Percentiles rank a stretch among this genome's conserved stretches.
Conservation (phyloP, 345 rosid species). For the Hibiscus tridactylites region DNA sequence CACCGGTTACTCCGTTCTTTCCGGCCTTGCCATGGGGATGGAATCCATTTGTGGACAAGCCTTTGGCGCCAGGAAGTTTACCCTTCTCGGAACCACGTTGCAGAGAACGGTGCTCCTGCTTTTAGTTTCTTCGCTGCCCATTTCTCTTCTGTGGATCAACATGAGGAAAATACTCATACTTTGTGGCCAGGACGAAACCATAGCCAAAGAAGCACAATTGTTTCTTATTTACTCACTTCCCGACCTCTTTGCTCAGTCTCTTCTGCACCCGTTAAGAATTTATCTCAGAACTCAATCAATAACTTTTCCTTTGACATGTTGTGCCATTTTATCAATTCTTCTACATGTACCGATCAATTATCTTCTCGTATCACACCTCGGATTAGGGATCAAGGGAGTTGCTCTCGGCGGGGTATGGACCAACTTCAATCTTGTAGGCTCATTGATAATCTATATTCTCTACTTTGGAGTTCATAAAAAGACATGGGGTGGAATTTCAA, state of each 20-base stretch:
- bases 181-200: slow-evolving; percentile 52
- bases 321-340: slow-evolving; percentile 52
- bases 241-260: slow-evolving; percentile 72
- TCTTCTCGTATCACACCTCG: slow-evolving; percentile 41
- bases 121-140: slow-evolving; percentile 50
- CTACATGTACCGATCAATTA: slow-evolving; percentile 60
- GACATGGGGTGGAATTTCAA: slow-evolving; percentile 51
- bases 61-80: slow-evolving; percentile 60
- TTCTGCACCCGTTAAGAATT: slow-evolving; percentile 76
- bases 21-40: slow-evolving; percentile 87
- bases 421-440: slow-evolving; percentile 54
- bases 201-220: slow-evolving; percentile 55
- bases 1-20: slow-evolving; percentile 78
- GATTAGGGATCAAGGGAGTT: slow-evolving; percentile 60
- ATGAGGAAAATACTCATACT: slow-evolving; percentile 49
- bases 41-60: slow-evolving; percentile 96
- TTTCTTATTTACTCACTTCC: slow-evolving; percentile 67
- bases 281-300: slow-evolving; percentile 77
- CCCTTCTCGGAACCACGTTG: slow-evolving; percentile 50
- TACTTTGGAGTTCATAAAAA: slow-evolving; percentile 40
- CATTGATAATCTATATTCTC: slow-evolving; percentile 43
- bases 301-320: slow-evolving; percentile 60
- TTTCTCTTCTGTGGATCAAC: slow-evolving; percentile 69
- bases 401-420: slow-evolving; percentile 73
- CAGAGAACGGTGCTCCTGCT: slow-evolving; percentile 64